Conservation (phyloP, 177 flowering plant genomes). For the Vitis hybrid region DNA sequence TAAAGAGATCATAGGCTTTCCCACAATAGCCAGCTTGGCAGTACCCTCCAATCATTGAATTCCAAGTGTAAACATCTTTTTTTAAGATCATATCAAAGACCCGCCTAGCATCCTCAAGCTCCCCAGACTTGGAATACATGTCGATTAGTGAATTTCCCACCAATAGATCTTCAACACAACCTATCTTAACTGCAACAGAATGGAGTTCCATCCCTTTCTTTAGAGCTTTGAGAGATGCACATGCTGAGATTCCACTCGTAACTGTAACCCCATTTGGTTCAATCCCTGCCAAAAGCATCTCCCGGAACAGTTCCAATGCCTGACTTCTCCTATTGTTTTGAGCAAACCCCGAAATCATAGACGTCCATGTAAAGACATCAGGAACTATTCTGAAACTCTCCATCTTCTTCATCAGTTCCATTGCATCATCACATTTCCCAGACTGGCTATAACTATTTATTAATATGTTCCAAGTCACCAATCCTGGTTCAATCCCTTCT, state of each 20-base stretch:
- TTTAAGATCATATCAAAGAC: conserved; percentile 52
- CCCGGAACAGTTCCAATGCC: conserved; percentile 61
- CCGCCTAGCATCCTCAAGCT: conserved; percentile 51
- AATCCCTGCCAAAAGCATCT: conserved; percentile 65
- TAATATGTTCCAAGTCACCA: conserved; percentile 77
- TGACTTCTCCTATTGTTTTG: conserved; percentile 49
- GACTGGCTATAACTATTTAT: conserved; percentile 59
- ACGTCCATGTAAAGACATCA: conserved; percentile 86
- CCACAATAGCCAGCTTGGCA: conserved; percentile 73
- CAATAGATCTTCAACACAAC: conserved; percentile 42
- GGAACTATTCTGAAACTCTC: conserved; percentile 44
- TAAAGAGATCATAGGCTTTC: conserved; percentile 74
- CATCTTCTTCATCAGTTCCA: conserved; percentile 74
- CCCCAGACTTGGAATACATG: conserved; percentile 76
- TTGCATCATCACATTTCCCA: conserved; percentile 61
- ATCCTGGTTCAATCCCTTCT: conserved; percentile 60
- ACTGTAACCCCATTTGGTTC: conserved; percentile 74
- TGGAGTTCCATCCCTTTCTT: conserved; percentile 62
- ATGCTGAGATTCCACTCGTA: conserved; percentile 71
- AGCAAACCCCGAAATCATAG: conserved; percentile 72
- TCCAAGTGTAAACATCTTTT: conserved; percentile 75
- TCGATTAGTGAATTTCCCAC: conserved; percentile 73
- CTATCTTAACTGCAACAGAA: conserved; percentile 52
- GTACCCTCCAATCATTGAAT: conserved; percentile 81
- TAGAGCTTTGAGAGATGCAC: conserved; percentile 50